These are phyloP conservation scores for Omphalotus olearius DNA, from an alignment of 1,284 basidiomycete genomes.

Conservation along the genomic window DNA sequence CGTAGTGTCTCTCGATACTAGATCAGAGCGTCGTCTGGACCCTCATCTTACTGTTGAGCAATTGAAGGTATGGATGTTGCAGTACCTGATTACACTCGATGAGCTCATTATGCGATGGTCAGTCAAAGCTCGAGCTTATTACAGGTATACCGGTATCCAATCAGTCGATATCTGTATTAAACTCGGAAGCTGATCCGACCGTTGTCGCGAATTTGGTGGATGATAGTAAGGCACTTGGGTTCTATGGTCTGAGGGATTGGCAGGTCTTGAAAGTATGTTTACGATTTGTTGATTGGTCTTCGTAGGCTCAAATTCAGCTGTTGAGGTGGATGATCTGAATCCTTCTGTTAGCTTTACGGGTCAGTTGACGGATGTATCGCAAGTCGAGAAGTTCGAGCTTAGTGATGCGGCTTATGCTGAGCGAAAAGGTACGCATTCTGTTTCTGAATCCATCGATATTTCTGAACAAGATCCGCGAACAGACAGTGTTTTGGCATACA, in stretches of 20 bases:
- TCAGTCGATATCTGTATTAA: slow-evolving; percentile 65
- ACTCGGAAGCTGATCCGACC: slow-evolving; percentile 51
- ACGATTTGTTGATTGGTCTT: not conserved
- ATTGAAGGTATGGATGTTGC: slow-evolving; percentile 60
- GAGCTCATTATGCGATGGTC: slow-evolving; percentile 12
- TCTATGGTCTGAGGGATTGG: slow-evolving; percentile 66
- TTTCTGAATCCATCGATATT: not conserved
- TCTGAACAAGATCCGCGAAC: not conserved
- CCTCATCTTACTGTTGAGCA: slow-evolving; percentile 67
- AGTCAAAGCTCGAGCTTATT: slow-evolving; percentile 85
- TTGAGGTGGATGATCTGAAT: slow-evolving; percentile 75
- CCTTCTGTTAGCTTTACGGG: slow-evolving; percentile 72
- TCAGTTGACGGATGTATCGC: slow-evolving; percentile 79
- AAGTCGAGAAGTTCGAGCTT: slow-evolving; percentile 93
- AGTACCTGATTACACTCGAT: not conserved
- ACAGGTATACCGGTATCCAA: slow-evolving; percentile 83
- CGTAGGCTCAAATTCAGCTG: slow-evolving; percentile 4
- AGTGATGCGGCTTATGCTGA: slow-evolving; percentile 80
- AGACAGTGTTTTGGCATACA: slow-evolving; percentile 92
- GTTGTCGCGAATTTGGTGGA: slow-evolving; percentile 58
- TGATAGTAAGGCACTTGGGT: slow-evolving; percentile 65
- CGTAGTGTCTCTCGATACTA: slow-evolving; percentile 83
- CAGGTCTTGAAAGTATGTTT: slow-evolving; percentile 70
- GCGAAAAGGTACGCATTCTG: slow-evolving; percentile 54
- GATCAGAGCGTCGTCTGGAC: slow-evolving; percentile 81